Evolutionary conservation across 2,329 filamentous ascomycete genomes (phyloP), one percentile per base, ranked within the genome.

Genomic region (Arthrobotrys megalospora): DNA sequence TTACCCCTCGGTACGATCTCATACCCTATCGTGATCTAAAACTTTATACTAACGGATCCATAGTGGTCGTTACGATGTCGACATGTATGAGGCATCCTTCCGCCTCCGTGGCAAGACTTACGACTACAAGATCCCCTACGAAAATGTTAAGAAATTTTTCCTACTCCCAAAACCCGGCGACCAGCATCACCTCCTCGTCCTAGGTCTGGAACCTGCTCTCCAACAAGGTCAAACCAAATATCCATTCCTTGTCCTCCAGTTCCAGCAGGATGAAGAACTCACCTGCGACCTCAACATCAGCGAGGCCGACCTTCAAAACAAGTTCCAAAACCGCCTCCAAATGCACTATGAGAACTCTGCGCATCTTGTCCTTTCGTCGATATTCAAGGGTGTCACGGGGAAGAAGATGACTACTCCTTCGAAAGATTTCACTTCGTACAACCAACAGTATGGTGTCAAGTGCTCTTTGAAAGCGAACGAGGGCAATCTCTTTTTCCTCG

Each of bases 401-500:
- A 98, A 97, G 89, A 97, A 96, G 86, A 91, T 99, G 78, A 94
- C 94, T 32, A 93, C 92, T 79, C 96, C 96, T 1, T 96, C 94
- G 58, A 95, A 95, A 85, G 94, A 97, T 85, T 99, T 99, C 85
- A 88, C 91, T 83, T 96, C 92, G 81, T 96, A 98, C 86, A 94
- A 97, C 84, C 90, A 92, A 82, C 94, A 97, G 85, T 93, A 91
- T 81, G 96, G 96, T 75, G 96, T 99, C 85, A 99, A 99, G 86
- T 99, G 96, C 85, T 97, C 94, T n/a, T 97, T 99, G 89, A 99
- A 99, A 86, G 96, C 96, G 67, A 97, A 96, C 85, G 96, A 99
- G 86, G 96, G 96, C 78, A 94, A 97, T 83, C 87, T 99, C 63
- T 99, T 97, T 89, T 97, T 94, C 84, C 87, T 99, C 81, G 96